Base-by-base conservation (phyloP, 805 yeast species). In the Candida ulmi region DNA sequence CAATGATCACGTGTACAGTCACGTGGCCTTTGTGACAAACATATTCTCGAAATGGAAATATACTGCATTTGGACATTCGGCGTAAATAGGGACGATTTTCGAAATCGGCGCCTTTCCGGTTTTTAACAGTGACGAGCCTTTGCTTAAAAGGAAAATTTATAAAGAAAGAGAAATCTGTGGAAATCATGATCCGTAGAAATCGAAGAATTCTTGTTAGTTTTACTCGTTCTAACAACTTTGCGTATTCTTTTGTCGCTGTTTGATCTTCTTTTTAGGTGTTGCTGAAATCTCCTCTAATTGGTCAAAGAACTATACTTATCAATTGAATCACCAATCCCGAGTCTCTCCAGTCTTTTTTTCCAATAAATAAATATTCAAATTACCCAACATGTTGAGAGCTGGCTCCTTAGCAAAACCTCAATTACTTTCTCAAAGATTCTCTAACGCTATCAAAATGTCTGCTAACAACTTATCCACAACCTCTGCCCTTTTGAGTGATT, bases 401-500 rank as follows among this genome's bases (percentile, higher is more conserved):
- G 30, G 37, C 17, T 33, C 33, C 13, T 19, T 18, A 7, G 8
- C 26, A 5, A 38, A 27, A 33, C 24, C 34, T 13, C 32, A 30
- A 35, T 19, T 19, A 19, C 6, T 31, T 7, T 15, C 38, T 6
- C 12, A n/a, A 28, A 39, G 32, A 28, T 16, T 35, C 12, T 8
- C 35, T 8, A 39, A 32, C 13, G 30, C 30, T 25, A 5, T 28
- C 17, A 16, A 35, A 26, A 31, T 29, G 29, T 30, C 34, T 28
- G 31, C 31, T 9, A 34, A 33, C 17, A 37, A 41, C 19, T 29
- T 43, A 11, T 42, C 48, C 13, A 23, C 46, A 2, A 30, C 40
- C 17, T 27, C 45, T 8, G n/a, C 41, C 15, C 24, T 36, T n/a
- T 19, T 29, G 13, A 21, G 9, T 21, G 24, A 44, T 18, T 58